Percentiles rank a stretch among this genome's conserved stretches.
These are phyloP conservation scores for Salvia rosmarinus DNA, from an alignment of 257 asterid species.

Conservation along the genomic window DNA sequence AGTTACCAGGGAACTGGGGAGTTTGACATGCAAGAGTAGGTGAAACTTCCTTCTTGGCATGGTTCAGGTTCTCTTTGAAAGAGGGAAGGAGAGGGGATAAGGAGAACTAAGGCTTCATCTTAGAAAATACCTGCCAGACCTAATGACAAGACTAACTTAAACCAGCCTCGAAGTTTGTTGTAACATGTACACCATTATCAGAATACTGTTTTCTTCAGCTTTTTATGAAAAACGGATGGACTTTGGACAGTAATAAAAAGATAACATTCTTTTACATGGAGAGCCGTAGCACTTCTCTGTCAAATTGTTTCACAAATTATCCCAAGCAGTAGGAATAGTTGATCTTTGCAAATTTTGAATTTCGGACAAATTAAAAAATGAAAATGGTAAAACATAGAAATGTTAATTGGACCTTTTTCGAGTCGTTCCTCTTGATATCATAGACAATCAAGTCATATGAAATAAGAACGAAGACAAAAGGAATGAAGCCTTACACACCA, in stretches of 20 bases:
- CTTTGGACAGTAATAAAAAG: too few relatives aligned
- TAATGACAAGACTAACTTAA: not conserved
- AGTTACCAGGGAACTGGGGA: not conserved
- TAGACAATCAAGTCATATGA: not conserved
- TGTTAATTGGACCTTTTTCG: not conserved
- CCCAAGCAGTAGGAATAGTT: not conserved
- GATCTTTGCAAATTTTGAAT: not conserved
- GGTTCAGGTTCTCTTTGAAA: not conserved
- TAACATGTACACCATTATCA: too few relatives aligned
- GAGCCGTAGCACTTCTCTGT: not conserved
- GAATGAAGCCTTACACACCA: not conserved
- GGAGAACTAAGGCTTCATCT: not conserved
- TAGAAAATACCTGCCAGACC: too few relatives aligned
- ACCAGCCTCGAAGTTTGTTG: not conserved
- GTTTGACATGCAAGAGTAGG: not conserved
- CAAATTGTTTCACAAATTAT: constrained; percentile 10
- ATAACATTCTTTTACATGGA: too few relatives aligned
- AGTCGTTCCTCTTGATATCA: not conserved
- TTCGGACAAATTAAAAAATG: not conserved
- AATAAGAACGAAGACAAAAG: not conserved
- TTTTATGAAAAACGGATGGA: not conserved
- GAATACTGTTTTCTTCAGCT: not conserved
- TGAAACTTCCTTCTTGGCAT: not conserved
- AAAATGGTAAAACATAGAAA: not conserved
- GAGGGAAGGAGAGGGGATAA: not conserved